A percentile compares a stretch with the other conserved stretches of the same genome.
phyloP scores from a whole-genome alignment of 768 basidiomycete genomes.

The Floccularia luteovirens region DNA sequence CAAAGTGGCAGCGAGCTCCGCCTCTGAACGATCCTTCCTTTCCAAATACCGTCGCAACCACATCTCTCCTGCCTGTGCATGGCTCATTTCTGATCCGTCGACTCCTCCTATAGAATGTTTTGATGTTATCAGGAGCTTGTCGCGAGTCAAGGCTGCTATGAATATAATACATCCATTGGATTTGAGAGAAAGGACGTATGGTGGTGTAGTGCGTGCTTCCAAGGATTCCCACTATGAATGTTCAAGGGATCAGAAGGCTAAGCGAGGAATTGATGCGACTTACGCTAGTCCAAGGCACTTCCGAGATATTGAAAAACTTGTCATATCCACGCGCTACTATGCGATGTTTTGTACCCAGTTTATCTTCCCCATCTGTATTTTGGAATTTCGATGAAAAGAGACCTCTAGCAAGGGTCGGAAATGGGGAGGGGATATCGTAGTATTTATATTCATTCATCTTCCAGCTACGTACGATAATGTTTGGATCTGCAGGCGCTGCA shows the following conservation, averaged over 20 bases:
- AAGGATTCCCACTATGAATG: conserved; percentile 64
- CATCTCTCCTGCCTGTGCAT: conserved; percentile 75
- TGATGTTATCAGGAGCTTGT: conserved; percentile 77
- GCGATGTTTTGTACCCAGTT: conserved; percentile 27
- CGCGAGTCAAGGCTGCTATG: conserved; percentile 73
- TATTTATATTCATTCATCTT: conserved; percentile 98
- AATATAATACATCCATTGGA: conserved; percentile 98
- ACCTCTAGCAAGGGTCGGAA: conserved; percentile 92
- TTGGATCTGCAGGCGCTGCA: conserved; percentile 46
- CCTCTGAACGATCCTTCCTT: conserved; percentile 55
- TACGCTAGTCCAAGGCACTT: conserved; percentile 93
- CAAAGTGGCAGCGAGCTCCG: conserved; percentile 63
- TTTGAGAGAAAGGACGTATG: conserved; percentile 86
- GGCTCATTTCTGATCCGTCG: conserved; percentile 37
- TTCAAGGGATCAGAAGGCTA: conserved; percentile 4
- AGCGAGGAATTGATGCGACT: conserved; percentile 17
- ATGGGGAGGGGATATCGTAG: conserved; percentile 81
- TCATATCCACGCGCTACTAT: conserved; percentile 93
- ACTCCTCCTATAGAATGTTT: conserved; percentile 82
- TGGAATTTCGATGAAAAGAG: conserved; percentile 59
- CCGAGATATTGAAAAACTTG: conserved; percentile 98
- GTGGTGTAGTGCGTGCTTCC: conserved; percentile 57
- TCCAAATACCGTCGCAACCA: conserved; percentile 75
- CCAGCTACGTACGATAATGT: conserved; percentile 71
- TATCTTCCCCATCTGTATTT: conserved; percentile 8